These are phyloP conservation scores for Baorangia bicolor DNA, from an alignment of 768 basidiomycete species.

Conservation along the genomic window DNA sequence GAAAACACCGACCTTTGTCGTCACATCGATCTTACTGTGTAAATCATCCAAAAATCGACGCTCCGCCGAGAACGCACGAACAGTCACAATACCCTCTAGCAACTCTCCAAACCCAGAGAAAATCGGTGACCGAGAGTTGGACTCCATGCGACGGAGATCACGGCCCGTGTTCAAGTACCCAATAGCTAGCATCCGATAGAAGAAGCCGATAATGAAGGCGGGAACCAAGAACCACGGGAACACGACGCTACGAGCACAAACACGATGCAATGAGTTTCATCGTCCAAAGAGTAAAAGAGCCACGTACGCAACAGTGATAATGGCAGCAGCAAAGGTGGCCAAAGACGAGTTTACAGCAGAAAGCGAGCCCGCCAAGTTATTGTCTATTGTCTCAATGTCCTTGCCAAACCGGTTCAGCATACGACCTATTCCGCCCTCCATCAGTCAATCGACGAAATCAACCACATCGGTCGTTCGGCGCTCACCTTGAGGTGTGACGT, in stretches of 20 bases:
- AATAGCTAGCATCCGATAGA: conserved; percentile 69
- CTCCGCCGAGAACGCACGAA: too few species aligned
- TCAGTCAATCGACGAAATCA: too few species aligned
- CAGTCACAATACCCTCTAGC: too few species aligned
- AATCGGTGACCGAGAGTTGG: too few species aligned
- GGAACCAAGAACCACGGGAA: conserved; percentile 85
- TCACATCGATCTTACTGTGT: conserved; percentile 66
- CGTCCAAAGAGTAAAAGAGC: background rate
- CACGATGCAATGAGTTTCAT: conserved; percentile 1
- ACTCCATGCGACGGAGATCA: too few species aligned
- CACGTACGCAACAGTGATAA: conserved; percentile 67
- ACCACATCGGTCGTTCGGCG: background rate
- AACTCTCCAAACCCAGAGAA: too few species aligned
- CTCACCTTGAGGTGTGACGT: conserved; percentile 75
- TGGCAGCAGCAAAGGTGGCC: too few species aligned
- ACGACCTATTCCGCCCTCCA: too few species aligned
- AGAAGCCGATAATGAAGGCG: conserved; percentile 66
- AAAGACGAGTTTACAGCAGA: conserved; percentile 74
- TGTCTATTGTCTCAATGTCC: too few species aligned
- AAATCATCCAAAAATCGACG: conserved; percentile 75
- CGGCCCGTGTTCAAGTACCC: too few species aligned
- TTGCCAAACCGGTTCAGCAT: too few species aligned
- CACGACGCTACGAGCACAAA: conserved; percentile 44
- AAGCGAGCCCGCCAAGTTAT: conserved; percentile 62
- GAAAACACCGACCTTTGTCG: too few species aligned